A percentile compares a stretch with the other conserved stretches of the same genome.
Conservation (phyloP, 192 early-diverging fungal genomes). For the Linnemannia elongata region DNA sequence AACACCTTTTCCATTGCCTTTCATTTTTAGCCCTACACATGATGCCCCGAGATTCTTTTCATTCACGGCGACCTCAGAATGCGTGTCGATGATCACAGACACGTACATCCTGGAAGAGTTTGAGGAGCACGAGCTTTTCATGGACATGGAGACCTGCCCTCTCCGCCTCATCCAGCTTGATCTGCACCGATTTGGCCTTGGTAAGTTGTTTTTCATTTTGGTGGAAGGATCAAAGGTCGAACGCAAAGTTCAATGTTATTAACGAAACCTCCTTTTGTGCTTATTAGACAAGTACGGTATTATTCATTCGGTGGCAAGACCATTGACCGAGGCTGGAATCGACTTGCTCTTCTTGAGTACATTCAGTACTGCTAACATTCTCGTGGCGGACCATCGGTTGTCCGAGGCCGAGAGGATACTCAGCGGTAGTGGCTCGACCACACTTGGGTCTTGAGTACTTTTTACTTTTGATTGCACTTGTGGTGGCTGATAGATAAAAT, state of each 20-base stretch:
- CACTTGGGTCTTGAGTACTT: not conserved
- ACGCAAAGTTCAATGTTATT: not conserved
- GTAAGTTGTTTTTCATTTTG: slow-evolving; percentile 25
- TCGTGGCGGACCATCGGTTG: slow-evolving; percentile 63
- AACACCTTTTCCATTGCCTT: not conserved
- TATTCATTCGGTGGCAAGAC: slow-evolving; percentile 76
- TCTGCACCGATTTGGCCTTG: slow-evolving; percentile 65
- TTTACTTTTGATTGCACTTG: not conserved
- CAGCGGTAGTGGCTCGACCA: slow-evolving; percentile 40
- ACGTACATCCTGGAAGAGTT: slow-evolving; percentile 67
- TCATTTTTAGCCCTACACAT: slow-evolving; percentile 23
- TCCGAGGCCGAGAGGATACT: slow-evolving; percentile 47
- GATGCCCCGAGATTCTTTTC: slow-evolving; percentile 73
- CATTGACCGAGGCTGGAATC: slow-evolving; percentile 67
- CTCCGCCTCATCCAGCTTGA: slow-evolving; percentile 78
- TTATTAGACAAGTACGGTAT: slow-evolving; percentile 75
- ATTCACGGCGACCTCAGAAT: slow-evolving; percentile 75
- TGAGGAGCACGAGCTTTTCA: slow-evolving; percentile 63
- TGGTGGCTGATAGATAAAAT: not conserved
- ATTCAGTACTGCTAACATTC: slow-evolving; percentile 74
- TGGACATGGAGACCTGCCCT: slow-evolving; percentile 55
- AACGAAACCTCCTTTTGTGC: slow-evolving; percentile 6
- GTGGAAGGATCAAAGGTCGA: not conserved
- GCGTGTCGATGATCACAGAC: slow-evolving; percentile 77
- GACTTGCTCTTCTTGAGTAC: slow-evolving; percentile 78